Conservation (phyloP, 1,284 basidiomycete genomes). For the Boletus mariae region DNA sequence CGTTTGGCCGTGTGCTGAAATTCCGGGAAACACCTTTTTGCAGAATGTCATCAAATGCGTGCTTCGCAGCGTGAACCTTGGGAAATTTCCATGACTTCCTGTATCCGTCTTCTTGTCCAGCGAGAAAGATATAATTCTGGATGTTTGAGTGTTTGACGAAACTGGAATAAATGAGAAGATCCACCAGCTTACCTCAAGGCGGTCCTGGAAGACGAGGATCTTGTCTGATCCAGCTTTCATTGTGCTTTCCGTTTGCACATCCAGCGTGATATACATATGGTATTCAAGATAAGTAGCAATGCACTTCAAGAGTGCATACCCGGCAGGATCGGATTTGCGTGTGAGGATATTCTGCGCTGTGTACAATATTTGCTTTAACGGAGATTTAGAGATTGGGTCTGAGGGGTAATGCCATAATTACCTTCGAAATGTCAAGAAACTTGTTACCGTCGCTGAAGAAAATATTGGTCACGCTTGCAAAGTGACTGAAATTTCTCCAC, state of each 20-base stretch:
- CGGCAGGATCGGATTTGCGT: background rate
- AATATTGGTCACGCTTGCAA: background rate
- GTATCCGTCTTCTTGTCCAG: background rate
- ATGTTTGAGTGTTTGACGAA: no score
- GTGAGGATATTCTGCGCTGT: background rate
- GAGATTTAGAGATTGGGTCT: background rate
- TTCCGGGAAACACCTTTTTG: slow-evolving; percentile 32
- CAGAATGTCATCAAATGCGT: slow-evolving; percentile 33
- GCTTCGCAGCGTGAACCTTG: slow-evolving; percentile 33
- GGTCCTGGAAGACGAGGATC: background rate
- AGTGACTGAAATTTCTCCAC: background rate
- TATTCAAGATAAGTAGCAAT: background rate
- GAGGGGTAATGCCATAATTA: background rate
- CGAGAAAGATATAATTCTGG: background rate
- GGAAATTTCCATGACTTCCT: slow-evolving; percentile 34
- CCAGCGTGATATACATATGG: background rate
- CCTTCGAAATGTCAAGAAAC: background rate
- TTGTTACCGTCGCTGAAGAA: background rate
- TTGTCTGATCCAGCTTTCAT: background rate
- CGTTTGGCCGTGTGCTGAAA: slow-evolving; percentile 35
- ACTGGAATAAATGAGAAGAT: no score
- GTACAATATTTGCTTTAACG: background rate
- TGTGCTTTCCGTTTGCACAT: background rate
- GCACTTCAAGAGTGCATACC: background rate
- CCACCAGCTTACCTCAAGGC: background rate